Evolutionary conservation across 2,329 filamentous ascomycete genomes (phyloP), one percentile per base, ranked within the genome.

Genomic region (Exophiala alcalophila): DNA sequence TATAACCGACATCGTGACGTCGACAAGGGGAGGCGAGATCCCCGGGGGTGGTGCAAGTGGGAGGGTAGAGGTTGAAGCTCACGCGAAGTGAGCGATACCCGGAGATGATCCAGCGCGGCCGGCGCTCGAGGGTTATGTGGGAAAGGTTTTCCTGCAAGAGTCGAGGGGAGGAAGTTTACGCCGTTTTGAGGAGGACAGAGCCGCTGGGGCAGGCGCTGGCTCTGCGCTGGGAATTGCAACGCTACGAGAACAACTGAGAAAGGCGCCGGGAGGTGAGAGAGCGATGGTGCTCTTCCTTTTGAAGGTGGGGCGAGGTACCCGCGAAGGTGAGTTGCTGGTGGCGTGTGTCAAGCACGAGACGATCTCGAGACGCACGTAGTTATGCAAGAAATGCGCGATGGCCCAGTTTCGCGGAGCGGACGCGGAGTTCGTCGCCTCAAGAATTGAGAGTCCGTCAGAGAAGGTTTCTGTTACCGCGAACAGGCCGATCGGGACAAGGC

Each of bases 1-100:
- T n/a, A n/a, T n/a, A 12, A 50, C 42, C 35, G 42, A 40, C 40
- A 48, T 44, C 14, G n/a, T n/a, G 41, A 27, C 23, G 12, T 52
- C 18, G 21, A 20, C 14, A 25, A 14, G 14, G 14, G 21, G 33
- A n/a, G 28, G 21, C 4, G 21, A 7, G 15, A 31, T 27, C n/a
- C 16, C 23, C 27, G 33, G 27, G 27, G 24, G n/a, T 33, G 25
- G 23, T 11, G 31, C 18, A 41, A 19, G 23, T 31, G 31, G 21
- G 33, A 24, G 21, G 27, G 19, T 14, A n/a, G 26, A 15, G 24
- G 3, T 12, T 30, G 11, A 12, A 15, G 38, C 39, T 25, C 44
- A 47, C 39, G 11, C 28, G 18, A 24, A 43, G 44, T 38, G 44
- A 47, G 44, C 44, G 38, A 30, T 23, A 27, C 10, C 33, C 39